Percentiles rank a stretch among this genome's conserved stretches.
Evolutionary conservation across 257 asterid genomes (phyloP).

Genomic region (Salvia splendens): DNA sequence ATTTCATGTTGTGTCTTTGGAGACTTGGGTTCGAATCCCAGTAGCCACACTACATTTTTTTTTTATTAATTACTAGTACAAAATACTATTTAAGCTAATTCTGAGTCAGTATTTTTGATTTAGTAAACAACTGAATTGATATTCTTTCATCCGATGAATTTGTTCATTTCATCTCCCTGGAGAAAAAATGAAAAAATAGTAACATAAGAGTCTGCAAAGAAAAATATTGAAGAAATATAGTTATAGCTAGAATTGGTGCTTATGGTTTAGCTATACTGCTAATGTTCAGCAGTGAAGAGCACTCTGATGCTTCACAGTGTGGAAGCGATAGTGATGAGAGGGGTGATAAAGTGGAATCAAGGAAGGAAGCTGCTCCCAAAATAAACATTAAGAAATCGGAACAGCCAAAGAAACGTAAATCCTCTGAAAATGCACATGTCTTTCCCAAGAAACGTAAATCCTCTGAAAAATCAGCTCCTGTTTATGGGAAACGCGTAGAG

Average conservation of each 20-base stretch:
- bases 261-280: too few species aligned
- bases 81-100: conserved; percentile 65
- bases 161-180: too few species aligned
- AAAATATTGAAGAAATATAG: too few species aligned
- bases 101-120: conserved; percentile 54
- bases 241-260: too few species aligned
- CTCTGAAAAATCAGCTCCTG: conserved; percentile 59
- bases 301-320: conserved; percentile 39
- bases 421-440: conserved; percentile 44
- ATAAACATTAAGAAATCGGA: conserved; percentile 44
- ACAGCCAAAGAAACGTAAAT: conserved; percentile 64
- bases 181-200: too few species aligned
- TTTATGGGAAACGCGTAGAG: conserved; percentile 69
- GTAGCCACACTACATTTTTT: too few species aligned
- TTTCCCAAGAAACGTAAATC: conserved; percentile 61
- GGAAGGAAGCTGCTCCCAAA: conserved; percentile 46
- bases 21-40: too few species aligned
- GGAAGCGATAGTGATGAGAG: conserved; percentile 40
- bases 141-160: too few species aligned
- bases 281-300: conserved; percentile 33
- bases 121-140: too few species aligned
- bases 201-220: too few species aligned
- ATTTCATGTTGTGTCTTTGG: too few species aligned
- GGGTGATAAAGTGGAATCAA: conserved; percentile 43
- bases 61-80: too few species aligned